A percentile compares a stretch with the other conserved stretches of the same genome.
Conservation (phyloP, 108 stramenopile genomes). For the Phaeodactylum tricornutum region DNA sequence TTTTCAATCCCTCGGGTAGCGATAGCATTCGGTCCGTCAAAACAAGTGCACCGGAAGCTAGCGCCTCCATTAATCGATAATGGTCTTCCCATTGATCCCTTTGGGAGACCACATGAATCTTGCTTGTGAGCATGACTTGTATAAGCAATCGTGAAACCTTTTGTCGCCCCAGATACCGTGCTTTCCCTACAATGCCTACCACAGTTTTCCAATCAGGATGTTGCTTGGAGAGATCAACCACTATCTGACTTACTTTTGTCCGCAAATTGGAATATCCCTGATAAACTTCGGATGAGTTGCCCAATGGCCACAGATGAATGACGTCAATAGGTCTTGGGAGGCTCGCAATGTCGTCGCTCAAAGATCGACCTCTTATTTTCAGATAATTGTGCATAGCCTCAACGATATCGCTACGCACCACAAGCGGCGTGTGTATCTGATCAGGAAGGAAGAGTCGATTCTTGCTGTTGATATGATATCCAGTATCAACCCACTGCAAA, state of each 20-base stretch:
- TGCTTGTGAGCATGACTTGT: slow-evolving; percentile 24
- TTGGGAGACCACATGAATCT: slow-evolving; percentile 56
- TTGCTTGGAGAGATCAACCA: background rate
- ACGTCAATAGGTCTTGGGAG: slow-evolving; percentile 23
- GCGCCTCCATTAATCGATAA: slow-evolving; percentile 44
- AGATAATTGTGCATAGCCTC: background rate
- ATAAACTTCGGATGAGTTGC: too few relatives aligned
- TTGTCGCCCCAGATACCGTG: slow-evolving; percentile 1
- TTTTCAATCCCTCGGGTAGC: slow-evolving; percentile 25
- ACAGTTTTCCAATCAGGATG: background rate
- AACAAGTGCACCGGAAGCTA: slow-evolving; percentile 48
- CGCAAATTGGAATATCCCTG: slow-evolving; percentile 5
- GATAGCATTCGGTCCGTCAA: slow-evolving; percentile 40
- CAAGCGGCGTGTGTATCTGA: too few relatives aligned
- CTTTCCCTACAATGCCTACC: slow-evolving; percentile 6
- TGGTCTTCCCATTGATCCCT: slow-evolving; percentile 65
- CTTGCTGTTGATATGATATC: too few relatives aligned
- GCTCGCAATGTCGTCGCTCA: slow-evolving; percentile 3
- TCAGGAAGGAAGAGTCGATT: too few relatives aligned
- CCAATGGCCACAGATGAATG: slow-evolving; percentile 17
- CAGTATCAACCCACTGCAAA: too few relatives aligned
- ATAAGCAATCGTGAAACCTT: slow-evolving; percentile 14
- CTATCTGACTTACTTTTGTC: slow-evolving; percentile 1
- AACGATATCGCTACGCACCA: slow-evolving; percentile 1
- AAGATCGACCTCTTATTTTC: background rate